Evolutionary conservation across 179 eudicot genomes (phyloP), one percentile per base, ranked within the genome.

Genomic region (Beta lomatogona): DNA sequence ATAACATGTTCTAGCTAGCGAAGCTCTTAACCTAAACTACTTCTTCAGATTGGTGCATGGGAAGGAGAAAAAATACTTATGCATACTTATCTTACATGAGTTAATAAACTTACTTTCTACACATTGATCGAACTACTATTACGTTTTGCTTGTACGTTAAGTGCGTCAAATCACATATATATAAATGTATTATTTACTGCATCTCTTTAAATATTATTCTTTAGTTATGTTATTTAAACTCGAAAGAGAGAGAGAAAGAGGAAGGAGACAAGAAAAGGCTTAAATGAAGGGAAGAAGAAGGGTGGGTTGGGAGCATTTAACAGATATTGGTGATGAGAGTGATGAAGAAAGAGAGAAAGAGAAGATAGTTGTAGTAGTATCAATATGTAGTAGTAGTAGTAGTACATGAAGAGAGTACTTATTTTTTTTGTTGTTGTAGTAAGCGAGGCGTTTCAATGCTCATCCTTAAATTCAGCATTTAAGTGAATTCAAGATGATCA

Each of bases 391-490:
- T n/a, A n/a, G n/a, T n/a, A n/a, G 8, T 11, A 48, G 46, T 18
- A 73, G 61, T 36, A 36, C 22, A 41, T 13, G 64, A 64, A 9
- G 41, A 65, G 66, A 9, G 76, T 71, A 77, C 58, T 67, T 59
- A 58, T n/a, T 48, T 14, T 11, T 25, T 48, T 52, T 82, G 78
- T 82, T 53, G 85, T 87, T 84, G 90, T 55, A 86, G 84, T 80
- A 86, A 89, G 87, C 86, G 86, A 88, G 89, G 89, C 79, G 86
- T 81, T 85, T 88, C 61, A 90, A 86, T 88, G 90, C 91, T 71
- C 76, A 80, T 82, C 91, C 89, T 88, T 90, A 72, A 88, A 89
- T 81, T 88, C 88, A 80, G 88, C 91, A 90, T 88, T 90, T 81
- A 90, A 86, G 71, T 80, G 88, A 85, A 86, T 88, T 88, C 80